phyloP scores from a whole-genome alignment of 345 rosid species.

The Eucalyptus sideroxylon region DNA sequence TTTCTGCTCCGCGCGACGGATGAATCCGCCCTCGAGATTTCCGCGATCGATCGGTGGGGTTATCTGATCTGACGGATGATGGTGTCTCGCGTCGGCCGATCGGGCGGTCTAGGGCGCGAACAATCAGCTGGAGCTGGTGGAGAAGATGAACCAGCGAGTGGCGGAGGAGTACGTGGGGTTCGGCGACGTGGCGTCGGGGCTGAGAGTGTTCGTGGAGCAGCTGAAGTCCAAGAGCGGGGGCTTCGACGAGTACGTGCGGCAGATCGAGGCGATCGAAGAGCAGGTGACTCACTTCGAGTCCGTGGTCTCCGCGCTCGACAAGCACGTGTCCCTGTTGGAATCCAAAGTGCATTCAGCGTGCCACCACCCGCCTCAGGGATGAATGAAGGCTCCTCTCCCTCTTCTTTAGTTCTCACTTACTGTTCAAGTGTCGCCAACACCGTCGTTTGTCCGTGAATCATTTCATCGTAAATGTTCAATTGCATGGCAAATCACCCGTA shows the following conservation, averaged over 20 bases:
- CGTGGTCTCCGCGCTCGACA: slow-evolving; percentile 65
- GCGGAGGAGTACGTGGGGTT: slow-evolving; percentile 58
- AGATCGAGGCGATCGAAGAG: slow-evolving; percentile 62
- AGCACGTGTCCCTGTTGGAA: slow-evolving; percentile 60
- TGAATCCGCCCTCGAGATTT: neutral
- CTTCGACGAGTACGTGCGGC: slow-evolving; percentile 66
- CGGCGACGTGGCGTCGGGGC: slow-evolving; percentile 72
- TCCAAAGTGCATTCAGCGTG: slow-evolving; percentile 10
- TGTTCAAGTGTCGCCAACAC: neutral
- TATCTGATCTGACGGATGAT: neutral
- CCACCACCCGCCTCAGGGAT: neutral
- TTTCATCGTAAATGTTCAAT: neutral
- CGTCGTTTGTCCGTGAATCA: neutral
- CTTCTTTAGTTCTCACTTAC: neutral
- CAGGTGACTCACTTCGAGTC: slow-evolving; percentile 79
- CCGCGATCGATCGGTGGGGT: neutral
- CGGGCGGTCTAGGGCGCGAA: slow-evolving; percentile 43
- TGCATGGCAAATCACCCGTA: neutral
- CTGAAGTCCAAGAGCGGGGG: slow-evolving; percentile 49
- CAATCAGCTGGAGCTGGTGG: slow-evolving; percentile 54
- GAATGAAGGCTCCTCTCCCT: neutral
- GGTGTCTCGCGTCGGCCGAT: neutral
- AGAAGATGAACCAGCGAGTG: slow-evolving; percentile 79
- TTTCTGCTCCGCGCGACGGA: neutral
- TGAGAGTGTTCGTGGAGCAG: slow-evolving; percentile 69